Evolutionary conservation across 2,329 filamentous ascomycete genomes (phyloP).

Genomic region (Alternaria arborescens): DNA sequence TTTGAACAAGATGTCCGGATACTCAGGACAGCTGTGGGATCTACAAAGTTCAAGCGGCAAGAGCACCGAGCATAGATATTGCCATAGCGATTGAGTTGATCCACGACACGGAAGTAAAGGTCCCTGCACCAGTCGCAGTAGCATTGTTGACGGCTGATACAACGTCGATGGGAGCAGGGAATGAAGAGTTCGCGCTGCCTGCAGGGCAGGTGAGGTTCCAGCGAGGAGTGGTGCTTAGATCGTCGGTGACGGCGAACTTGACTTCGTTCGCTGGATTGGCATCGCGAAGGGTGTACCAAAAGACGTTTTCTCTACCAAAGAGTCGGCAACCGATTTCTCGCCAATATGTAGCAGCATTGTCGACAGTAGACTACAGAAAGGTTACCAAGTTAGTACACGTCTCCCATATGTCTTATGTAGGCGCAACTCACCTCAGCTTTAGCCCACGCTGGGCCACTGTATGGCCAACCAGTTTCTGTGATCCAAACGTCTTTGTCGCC

Average conservation of each 20-base stretch:
- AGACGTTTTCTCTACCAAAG: conserved; percentile 44
- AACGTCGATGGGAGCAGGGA: not conserved
- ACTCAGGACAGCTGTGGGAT: not conserved
- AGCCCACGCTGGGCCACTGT: conserved; percentile 40
- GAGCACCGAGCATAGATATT: conserved; percentile 34
- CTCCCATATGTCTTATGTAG: not conserved
- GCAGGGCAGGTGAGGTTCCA: conserved; percentile 63
- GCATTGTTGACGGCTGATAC: not conserved
- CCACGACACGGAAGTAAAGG: conserved; percentile 23
- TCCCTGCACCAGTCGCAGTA: conserved; percentile 13
- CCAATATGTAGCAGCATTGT: conserved; percentile 46
- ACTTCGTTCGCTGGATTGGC: conserved; percentile 65
- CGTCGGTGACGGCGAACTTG: conserved; percentile 66
- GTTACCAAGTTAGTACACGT: not conserved
- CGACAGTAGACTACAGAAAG: conserved; percentile 26
- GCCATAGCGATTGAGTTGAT: conserved; percentile 34
- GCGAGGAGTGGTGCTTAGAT: conserved; percentile 61
- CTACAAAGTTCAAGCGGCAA: conserved; percentile 35
- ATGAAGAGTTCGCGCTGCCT: conserved; percentile 13
- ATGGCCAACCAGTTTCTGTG: conserved; percentile 50
- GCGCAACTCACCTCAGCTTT: conserved; percentile 19
- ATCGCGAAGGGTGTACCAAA: conserved; percentile 48
- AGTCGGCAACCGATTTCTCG: conserved; percentile 43
- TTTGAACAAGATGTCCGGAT: rapidly evolving
- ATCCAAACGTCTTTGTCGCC: conserved; percentile 49